Conservation (phyloP, 2,329 filamentous ascomycete genomes). For the Paecilomyces formosus region DNA sequence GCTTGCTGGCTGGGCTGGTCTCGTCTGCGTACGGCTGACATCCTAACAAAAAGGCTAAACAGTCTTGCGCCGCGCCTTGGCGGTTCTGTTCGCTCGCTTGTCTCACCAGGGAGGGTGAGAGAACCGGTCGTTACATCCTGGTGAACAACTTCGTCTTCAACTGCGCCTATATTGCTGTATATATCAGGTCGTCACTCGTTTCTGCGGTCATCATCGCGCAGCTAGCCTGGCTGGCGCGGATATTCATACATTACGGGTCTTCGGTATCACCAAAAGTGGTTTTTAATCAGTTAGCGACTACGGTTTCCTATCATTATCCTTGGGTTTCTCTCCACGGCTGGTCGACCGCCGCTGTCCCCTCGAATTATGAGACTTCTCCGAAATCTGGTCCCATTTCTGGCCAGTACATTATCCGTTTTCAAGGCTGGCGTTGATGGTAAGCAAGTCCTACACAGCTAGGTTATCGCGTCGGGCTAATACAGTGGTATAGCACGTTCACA, state of each 20-base stretch:
- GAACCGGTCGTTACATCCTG: not conserved
- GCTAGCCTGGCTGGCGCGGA: not conserved
- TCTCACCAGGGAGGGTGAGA: not conserved
- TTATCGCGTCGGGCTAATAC: not conserved
- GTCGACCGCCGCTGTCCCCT: constrained; percentile 4
- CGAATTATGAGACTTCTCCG: constrained; percentile 19
- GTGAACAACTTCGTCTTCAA: not conserved
- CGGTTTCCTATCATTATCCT: constrained; percentile 1
- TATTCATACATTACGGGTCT: not conserved
- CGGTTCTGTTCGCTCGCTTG: not conserved
- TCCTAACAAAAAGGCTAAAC: not conserved
- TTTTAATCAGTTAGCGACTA: not conserved
- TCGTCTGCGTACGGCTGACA: not conserved
- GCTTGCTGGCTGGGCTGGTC: not conserved
- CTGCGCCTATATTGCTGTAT: not conserved
- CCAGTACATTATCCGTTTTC: constrained; percentile 18
- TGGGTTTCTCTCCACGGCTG: not conserved
- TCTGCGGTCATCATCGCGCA: not conserved
- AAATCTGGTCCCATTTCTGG: constrained; percentile 17
- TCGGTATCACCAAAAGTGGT: not conserved
- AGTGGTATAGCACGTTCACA: constrained; percentile 57
- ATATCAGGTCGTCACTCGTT: not conserved
- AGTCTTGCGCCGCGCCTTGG: not conserved
- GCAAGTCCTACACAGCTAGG: not conserved
- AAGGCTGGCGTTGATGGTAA: constrained; percentile 12